Base-by-base conservation (phyloP, 2,329 filamentous ascomycete genomes). In the Stenocarpella maydis region DNA sequence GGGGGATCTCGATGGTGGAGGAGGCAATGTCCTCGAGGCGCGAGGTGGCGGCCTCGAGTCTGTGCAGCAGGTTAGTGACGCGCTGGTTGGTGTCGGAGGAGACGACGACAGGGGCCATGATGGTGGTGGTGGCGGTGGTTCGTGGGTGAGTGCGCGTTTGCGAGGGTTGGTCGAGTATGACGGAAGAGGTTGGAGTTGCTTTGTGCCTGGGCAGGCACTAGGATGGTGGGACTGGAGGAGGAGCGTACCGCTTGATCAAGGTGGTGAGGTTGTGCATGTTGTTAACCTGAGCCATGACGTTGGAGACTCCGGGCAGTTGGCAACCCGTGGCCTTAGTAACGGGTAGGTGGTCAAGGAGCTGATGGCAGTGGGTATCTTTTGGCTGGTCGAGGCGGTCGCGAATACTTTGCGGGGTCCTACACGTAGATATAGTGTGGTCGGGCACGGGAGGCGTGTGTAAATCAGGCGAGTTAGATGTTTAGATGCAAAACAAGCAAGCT, bases 191-290 rank as follows among this genome's bases (percentile, higher is more conserved):
- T 28, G 49, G 28, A 31, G 39, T 12, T 67, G 64, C 34, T 39
- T 37, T 37, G 34, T 37, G 34, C 34, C 34, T 12, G 6, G 34
- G 34, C 34, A 26, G 52, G 41, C 47, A 15, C 24, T 28, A 49
- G 9, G 58, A 14, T 17, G 19, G n/a, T 52, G 39, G 41, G n/a
- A 24, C 26, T 69, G 37, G 66, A 54, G 47, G 66, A 54, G 47
- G 50, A 41, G 70, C 88, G 76, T 88, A 98, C 96, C 96, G 90
- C 88, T 99, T 99, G 85, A 99, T 98, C 77, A 99, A 89, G 67
- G 96, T 99, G 43, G 94, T 97, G 72, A 99, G 85, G 80, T 97
- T 98, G 83, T 98, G 91, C 94, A 98, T 98, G 77, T 94, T 93
- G 82, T 88, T 92, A 72, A 69, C 67, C 58, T 69, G 71, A 45